Conservation (phyloP, 1,284 basidiomycete genomes). For the Phellopilus nigrolimitatus region DNA sequence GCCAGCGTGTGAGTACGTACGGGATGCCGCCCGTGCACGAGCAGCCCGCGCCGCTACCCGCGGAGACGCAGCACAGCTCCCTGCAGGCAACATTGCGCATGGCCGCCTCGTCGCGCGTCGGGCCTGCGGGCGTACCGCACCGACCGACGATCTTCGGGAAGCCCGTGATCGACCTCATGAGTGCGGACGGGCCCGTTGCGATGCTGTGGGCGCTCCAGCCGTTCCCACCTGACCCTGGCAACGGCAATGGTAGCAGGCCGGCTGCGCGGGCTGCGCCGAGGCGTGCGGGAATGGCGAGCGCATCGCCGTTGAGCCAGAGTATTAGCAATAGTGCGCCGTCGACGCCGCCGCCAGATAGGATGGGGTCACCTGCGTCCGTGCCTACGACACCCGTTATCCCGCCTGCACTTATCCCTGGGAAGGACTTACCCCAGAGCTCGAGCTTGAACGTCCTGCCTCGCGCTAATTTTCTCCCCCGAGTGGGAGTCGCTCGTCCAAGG, state of each 20-base stretch:
- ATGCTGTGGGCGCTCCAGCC: constrained; percentile 63
- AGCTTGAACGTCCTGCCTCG: constrained; percentile 40
- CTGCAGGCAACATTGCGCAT: constrained; percentile 26
- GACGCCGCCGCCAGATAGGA: constrained; percentile 1
- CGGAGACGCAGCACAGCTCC: constrained; percentile 4
- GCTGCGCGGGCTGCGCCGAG: constrained; percentile 9
- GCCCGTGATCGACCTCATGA: constrained; percentile 48
- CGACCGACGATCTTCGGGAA: constrained; percentile 60
- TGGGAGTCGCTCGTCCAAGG: constrained; percentile 48
- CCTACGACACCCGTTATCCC: background rate
- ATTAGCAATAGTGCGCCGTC: background rate
- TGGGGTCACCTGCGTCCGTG: constrained; percentile 9
- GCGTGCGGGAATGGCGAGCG: constrained; percentile 8
- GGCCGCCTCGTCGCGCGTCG: constrained; percentile 25
- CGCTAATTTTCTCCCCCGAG: constrained; percentile 58
- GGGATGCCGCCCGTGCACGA: constrained; percentile 18
- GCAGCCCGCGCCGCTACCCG: constrained; percentile 29
- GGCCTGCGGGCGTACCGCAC: constrained; percentile 25
- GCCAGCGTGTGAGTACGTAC: constrained; percentile 24
- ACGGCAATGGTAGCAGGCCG: constrained; percentile 4
- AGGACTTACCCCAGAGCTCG: too few species aligned
- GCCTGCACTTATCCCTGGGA: too few species aligned
- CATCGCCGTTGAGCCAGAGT: constrained; percentile 12
- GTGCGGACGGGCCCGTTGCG: constrained; percentile 55
- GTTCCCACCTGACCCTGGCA: constrained; percentile 13